These are phyloP conservation scores for Astrephomene gubernaculifera DNA, from an alignment of 139 green algal species.

Conservation along the genomic window DNA sequence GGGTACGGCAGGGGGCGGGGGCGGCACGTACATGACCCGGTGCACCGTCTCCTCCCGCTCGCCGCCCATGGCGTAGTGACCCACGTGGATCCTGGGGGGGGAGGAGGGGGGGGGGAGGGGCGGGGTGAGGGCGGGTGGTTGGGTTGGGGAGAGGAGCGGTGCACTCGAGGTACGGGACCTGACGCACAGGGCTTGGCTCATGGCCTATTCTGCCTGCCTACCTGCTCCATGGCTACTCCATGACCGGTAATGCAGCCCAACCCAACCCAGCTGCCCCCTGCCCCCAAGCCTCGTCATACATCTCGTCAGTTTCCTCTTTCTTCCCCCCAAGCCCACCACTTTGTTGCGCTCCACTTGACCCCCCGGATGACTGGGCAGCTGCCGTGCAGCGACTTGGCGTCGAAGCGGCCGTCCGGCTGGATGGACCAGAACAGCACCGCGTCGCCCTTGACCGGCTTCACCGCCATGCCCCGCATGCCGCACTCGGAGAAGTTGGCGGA, in stretches of 20 bases:
- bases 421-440: conserved; percentile 59
- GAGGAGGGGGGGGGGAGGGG: too few species aligned
- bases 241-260: too few species aligned
- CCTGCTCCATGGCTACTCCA: too few species aligned
- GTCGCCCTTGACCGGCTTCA: conserved; percentile 66
- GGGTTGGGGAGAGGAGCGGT: too few species aligned
- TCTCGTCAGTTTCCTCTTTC: too few species aligned
- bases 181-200: too few species aligned
- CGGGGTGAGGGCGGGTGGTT: too few species aligned
- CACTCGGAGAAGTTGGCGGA: conserved; percentile 51
- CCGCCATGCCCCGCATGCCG: conserved; percentile 62
- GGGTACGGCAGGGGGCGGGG: conserved; percentile 47
- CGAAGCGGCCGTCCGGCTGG: conserved; percentile 57
- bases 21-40: conserved; percentile 51
- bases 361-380: conserved; percentile 66
- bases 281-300: too few species aligned
- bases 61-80: neutral
- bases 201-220: too few species aligned
- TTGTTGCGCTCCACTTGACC: conserved; percentile 64
- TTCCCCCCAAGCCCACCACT: conserved; percentile 52
- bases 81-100: conserved; percentile 63
- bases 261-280: too few species aligned
- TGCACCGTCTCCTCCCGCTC: conserved; percentile 39
- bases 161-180: too few species aligned
- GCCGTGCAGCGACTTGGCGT: conserved; percentile 59